These are phyloP conservation scores for Pisolithus tinctorius DNA, from an alignment of 768 basidiomycete genomes.

Conservation along the genomic window DNA sequence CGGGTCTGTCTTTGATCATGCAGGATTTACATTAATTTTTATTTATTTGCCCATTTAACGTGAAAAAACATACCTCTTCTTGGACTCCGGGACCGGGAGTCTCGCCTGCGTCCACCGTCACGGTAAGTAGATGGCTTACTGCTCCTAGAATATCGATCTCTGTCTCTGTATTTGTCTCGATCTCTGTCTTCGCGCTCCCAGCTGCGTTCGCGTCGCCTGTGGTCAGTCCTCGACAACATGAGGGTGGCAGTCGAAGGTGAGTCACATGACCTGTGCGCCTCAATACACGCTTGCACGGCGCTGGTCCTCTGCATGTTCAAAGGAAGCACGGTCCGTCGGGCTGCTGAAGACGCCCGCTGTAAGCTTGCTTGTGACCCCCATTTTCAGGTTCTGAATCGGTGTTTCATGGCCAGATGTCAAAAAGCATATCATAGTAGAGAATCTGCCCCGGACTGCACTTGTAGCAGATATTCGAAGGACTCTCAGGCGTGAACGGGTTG, in stretches of 20 bases:
- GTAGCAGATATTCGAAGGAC: slow-evolving; percentile 49
- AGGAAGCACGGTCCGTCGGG: slow-evolving; percentile 16
- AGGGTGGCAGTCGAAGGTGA: slow-evolving; percentile 21
- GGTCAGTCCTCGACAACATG: slow-evolving; percentile 55
- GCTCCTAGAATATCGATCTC: slow-evolving; percentile 38
- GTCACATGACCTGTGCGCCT: slow-evolving; percentile 20
- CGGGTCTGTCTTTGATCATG: slow-evolving; percentile 27
- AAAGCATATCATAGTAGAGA: slow-evolving; percentile 41
- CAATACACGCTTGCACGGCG: neutral
- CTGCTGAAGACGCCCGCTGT: slow-evolving; percentile 6
- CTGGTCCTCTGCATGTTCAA: slow-evolving; percentile 10
- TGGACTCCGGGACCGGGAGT: slow-evolving; percentile 35
- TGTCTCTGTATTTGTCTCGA: slow-evolving; percentile 27
- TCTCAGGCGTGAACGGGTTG: slow-evolving; percentile 33
- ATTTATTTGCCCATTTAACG: neutral
- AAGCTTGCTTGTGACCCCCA: neutral
- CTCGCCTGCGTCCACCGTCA: slow-evolving; percentile 28
- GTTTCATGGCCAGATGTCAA: slow-evolving; percentile 14
- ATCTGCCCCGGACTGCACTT: slow-evolving; percentile 46
- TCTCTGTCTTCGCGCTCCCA: slow-evolving; percentile 45
- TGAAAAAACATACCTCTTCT: slow-evolving; percentile 22
- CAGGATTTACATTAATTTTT: neutral
- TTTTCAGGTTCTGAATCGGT: neutral
- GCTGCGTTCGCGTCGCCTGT: slow-evolving; percentile 55
- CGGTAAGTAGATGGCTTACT: slow-evolving; percentile 27